Evolutionary conservation across 306 rosid genomes (phyloP).

Genomic region (Cercis canadensis): DNA sequence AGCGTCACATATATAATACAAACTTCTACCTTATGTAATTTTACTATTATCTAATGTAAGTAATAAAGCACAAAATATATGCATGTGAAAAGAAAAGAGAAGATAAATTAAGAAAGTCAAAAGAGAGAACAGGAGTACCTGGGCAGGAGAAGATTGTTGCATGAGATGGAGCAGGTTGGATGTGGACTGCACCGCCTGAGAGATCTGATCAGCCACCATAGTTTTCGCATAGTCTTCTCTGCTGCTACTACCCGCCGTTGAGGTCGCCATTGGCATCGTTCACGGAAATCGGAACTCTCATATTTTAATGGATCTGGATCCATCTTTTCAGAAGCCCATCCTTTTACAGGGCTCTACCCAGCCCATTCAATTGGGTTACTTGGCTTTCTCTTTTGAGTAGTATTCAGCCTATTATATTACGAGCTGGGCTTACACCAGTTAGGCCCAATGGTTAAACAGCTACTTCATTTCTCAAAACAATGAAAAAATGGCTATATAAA

Average conservation of each 20-base stretch:
- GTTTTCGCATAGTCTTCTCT: conserved; percentile 66
- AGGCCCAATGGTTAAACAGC: too few species aligned
- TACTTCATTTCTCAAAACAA: too few species aligned
- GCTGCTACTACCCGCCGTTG: conserved; percentile 43
- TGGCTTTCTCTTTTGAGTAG: too few species aligned
- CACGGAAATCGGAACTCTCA: too few species aligned
- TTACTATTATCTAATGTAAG: neutral
- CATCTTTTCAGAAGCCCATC: too few species aligned
- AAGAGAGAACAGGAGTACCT: conserved; percentile 46
- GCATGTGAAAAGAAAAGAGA: neutral
- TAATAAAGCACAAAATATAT: neutral
- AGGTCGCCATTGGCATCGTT: conserved; percentile 53
- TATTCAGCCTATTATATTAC: too few species aligned
- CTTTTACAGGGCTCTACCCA: too few species aligned
- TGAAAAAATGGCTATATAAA: too few species aligned
- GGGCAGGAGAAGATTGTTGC: conserved; percentile 80
- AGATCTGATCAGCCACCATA: conserved; percentile 76
- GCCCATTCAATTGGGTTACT: too few species aligned
- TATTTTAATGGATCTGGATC: too few species aligned
- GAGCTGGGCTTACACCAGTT: too few species aligned
- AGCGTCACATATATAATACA: neutral
- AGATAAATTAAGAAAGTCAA: neutral
- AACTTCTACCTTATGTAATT: conserved; percentile 3
- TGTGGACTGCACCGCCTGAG: conserved; percentile 84
- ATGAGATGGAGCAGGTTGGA: conserved; percentile 87